Conservation (phyloP, 2,329 filamentous ascomycete species). For the Penicillium sp. region DNA sequence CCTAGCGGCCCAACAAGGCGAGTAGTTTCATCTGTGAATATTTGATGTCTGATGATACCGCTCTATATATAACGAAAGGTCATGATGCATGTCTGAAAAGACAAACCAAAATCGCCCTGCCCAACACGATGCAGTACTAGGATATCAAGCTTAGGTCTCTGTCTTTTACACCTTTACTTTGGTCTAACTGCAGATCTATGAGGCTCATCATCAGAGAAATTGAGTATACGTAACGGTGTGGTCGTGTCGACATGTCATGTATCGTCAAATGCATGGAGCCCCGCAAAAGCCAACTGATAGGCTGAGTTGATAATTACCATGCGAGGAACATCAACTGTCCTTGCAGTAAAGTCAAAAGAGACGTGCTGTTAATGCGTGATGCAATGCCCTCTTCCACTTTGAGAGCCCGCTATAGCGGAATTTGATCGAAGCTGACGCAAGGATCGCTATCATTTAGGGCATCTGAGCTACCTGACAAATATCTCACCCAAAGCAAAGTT, state of each 20-base stretch:
- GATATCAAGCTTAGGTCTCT: background rate
- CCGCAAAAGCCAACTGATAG: conserved; percentile 1
- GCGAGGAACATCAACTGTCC: conserved; percentile 38
- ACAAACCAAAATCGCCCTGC: background rate
- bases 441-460: conserved; percentile 9
- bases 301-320: conserved; percentile 27
- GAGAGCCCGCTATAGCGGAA: conserved; percentile 34
- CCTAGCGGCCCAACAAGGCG: conserved; percentile 29
- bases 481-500: no score
- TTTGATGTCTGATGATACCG: conserved; percentile 9
- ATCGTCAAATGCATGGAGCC: background rate
- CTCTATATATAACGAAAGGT: conserved; percentile 16
- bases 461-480: background rate
- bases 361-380: conserved; percentile 32
- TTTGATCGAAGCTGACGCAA: conserved; percentile 34
- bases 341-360: conserved; percentile 41
- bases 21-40: conserved; percentile 8
- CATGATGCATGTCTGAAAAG: background rate
- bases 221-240: conserved; percentile 28
- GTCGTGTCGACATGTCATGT: conserved; percentile 28
- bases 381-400: conserved; percentile 31
- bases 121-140: background rate
- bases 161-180: background rate
- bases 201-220: conserved; percentile 17
- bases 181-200: background rate